Evolutionary conservation across 179 eudicot species (phyloP).

Genomic region (Nepenthes alata): DNA sequence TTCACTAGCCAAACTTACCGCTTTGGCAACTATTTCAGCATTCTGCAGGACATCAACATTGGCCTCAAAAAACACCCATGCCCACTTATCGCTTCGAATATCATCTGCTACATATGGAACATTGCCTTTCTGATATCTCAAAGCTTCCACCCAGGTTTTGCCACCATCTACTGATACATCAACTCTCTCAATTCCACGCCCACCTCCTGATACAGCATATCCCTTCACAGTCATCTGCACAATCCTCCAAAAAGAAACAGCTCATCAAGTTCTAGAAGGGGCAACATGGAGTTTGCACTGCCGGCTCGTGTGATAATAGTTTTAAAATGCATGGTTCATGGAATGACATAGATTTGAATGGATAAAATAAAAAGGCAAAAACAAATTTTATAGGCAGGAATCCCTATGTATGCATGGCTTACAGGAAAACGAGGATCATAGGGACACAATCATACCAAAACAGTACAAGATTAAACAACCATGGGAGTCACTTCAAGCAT

Average conservation of each 20-base stretch:
- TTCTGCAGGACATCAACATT: slow-evolving; percentile 35
- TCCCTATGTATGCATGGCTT: too few species aligned
- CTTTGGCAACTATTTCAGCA: slow-evolving; percentile 89
- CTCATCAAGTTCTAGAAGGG: not conserved
- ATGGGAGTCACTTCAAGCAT: too few species aligned
- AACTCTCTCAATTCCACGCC: slow-evolving; percentile 91
- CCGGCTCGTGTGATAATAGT: too few species aligned
- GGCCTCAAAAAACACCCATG: slow-evolving; percentile 86
- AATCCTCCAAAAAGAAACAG: slow-evolving; percentile 6
- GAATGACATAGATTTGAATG: too few species aligned
- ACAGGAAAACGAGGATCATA: too few species aligned
- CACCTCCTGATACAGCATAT: slow-evolving; percentile 91
- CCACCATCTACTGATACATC: slow-evolving; percentile 89
- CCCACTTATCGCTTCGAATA: slow-evolving; percentile 70
- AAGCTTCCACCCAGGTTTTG: slow-evolving; percentile 85
- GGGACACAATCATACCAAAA: too few species aligned
- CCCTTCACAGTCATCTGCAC: slow-evolving; percentile 69
- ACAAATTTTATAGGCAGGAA: too few species aligned
- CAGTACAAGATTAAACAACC: too few species aligned
- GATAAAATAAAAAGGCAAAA: too few species aligned
- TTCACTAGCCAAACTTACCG: slow-evolving; percentile 32
- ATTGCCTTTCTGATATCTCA: slow-evolving; percentile 64
- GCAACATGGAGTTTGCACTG: not conserved
- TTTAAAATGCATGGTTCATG: too few species aligned
- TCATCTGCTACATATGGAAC: slow-evolving; percentile 55